phyloP scores from a whole-genome alignment of 257 asterid genomes.

The Lycium ferocissimum region DNA sequence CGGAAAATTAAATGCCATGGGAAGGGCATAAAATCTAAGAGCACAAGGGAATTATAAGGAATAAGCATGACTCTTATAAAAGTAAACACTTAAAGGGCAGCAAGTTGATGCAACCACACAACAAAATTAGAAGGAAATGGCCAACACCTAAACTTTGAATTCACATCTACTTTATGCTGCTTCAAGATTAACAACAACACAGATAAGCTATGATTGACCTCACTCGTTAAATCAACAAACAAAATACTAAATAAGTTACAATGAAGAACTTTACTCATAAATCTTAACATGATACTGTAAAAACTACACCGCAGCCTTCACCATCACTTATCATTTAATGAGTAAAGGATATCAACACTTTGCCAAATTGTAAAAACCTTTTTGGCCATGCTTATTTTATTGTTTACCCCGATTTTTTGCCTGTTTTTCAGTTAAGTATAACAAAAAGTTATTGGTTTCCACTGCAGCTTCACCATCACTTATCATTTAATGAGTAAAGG shows the following conservation, averaged over 20 bases:
- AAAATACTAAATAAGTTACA: background rate
- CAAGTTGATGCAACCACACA: background rate
- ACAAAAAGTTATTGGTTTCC: too few relatives aligned
- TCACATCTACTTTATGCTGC: background rate
- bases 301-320: too few relatives aligned
- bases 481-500: too few relatives aligned
- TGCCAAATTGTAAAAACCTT: too few relatives aligned
- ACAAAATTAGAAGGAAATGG: background rate
- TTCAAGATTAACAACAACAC: background rate
- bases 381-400: too few relatives aligned
- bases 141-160: background rate
- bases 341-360: too few relatives aligned
- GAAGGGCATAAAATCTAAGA: background rate
- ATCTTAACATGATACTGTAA: constrained; percentile 31
- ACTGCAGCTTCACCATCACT: too few relatives aligned
- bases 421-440: too few relatives aligned
- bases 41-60: background rate
- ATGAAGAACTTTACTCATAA: background rate
- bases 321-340: too few relatives aligned
- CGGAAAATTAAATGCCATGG: background rate
- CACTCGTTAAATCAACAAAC: too few relatives aligned
- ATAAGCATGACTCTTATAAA: background rate
- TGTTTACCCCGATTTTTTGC: too few relatives aligned
- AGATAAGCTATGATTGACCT: background rate
- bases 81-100: background rate